Evolutionary conservation across 1,284 basidiomycete genomes (phyloP).

Genomic region (Entoloma clypeatum): DNA sequence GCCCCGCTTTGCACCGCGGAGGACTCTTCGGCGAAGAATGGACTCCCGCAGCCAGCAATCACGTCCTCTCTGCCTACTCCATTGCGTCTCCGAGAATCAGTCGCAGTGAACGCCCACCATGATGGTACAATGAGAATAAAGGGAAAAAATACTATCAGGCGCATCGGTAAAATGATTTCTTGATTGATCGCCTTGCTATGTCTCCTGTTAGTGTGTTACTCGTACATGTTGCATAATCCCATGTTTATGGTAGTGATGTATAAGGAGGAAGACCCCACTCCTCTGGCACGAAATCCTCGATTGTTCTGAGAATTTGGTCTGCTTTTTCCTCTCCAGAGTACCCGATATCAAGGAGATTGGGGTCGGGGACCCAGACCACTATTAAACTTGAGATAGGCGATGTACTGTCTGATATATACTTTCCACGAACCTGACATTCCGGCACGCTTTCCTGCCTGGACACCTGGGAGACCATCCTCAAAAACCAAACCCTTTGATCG

Average conservation of each 20-base stretch:
- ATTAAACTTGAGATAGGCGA: slow-evolving; percentile 5
- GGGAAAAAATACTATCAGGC: no score
- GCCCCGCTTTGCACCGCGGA: no score
- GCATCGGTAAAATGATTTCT: no score
- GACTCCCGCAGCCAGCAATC: no score
- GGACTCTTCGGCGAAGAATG: no score
- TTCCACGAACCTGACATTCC: slow-evolving; percentile 70
- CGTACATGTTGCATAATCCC: background rate
- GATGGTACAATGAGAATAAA: no score
- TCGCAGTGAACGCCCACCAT: no score
- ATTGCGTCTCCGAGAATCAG: no score
- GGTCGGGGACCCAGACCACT: slow-evolving; percentile 80
- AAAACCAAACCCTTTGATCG: slow-evolving; percentile 66
- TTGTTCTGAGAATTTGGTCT: slow-evolving; percentile 51
- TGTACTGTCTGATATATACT: slow-evolving; percentile 4
- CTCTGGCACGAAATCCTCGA: slow-evolving; percentile 69
- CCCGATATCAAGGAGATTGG: slow-evolving; percentile 52
- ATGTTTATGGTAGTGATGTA: slow-evolving; percentile 1
- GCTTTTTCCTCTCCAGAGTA: slow-evolving; percentile 43
- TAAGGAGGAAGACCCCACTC: slow-evolving; percentile 77
- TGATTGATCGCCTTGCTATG: background rate
- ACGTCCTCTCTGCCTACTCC: no score
- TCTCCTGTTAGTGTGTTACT: background rate
- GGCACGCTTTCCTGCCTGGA: slow-evolving; percentile 73
- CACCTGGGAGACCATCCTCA: slow-evolving; percentile 70